Evolutionary conservation across 23 red algal genomes (phyloP).

Genomic region (Gracilaria caudata): DNA sequence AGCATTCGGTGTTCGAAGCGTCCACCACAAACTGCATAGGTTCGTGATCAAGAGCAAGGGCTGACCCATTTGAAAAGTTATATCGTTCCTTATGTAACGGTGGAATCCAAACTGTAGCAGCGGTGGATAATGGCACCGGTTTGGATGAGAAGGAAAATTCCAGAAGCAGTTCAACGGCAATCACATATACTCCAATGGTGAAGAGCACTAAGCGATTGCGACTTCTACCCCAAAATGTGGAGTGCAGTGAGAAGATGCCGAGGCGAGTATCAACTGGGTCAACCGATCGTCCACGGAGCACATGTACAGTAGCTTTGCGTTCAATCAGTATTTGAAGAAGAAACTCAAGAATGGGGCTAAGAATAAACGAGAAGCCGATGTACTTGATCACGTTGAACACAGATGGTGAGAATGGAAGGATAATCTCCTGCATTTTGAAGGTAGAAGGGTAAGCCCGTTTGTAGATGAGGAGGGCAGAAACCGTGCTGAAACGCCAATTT

Average conservation of each 20-base stretch:
- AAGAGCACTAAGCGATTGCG: background rate
- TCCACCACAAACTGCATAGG: background rate
- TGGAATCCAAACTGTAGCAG: background rate
- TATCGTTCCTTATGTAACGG: background rate
- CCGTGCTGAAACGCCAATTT: too few species aligned
- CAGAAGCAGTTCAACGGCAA: background rate
- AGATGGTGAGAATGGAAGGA: background rate
- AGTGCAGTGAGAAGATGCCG: background rate
- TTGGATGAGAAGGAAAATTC: background rate
- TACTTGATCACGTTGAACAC: background rate
- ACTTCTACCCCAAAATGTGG: background rate
- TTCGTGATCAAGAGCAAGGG: background rate
- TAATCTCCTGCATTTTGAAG: background rate
- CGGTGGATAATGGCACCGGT: background rate
- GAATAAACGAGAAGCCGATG: background rate
- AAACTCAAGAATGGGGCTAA: background rate
- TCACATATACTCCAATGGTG: background rate
- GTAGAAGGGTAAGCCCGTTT: too few species aligned
- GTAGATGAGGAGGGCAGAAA: too few species aligned
- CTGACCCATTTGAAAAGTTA: background rate
- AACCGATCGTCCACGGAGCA: background rate
- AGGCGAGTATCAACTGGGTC: background rate
- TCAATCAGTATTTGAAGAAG: background rate
- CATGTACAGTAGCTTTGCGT: background rate
- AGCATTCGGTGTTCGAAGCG: background rate